These are phyloP conservation scores for Neurospora sp. DNA, from an alignment of 495 filamentous ascomycete species.

Conservation along the genomic window DNA sequence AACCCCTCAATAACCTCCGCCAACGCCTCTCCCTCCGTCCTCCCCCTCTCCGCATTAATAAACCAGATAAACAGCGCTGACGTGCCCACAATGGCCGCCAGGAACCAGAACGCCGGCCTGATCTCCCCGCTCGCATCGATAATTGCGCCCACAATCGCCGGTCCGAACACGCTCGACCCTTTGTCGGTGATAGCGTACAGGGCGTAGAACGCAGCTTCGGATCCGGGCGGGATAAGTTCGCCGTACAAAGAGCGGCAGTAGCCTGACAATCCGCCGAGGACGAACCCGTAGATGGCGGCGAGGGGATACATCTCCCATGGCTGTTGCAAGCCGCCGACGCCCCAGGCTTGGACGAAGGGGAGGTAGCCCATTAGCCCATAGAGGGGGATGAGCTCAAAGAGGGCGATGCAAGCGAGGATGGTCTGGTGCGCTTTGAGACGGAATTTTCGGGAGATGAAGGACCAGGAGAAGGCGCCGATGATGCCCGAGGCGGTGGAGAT, in stretches of 20 bases:
- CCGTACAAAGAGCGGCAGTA: conserved; percentile 92
- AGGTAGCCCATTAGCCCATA: conserved; percentile 89
- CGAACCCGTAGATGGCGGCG: conserved; percentile 82
- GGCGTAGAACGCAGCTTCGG: conserved; percentile 91
- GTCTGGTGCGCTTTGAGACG: conserved; percentile 68
- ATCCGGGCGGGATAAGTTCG: conserved; percentile 85
- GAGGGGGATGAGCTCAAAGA: conserved; percentile 87
- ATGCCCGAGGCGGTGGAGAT: conserved; percentile 77
- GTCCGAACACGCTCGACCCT: conserved; percentile 87
- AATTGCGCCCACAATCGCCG: conserved; percentile 84
- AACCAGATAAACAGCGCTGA: conserved; percentile 76
- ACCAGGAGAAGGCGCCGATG: conserved; percentile 83
- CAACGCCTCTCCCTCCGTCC: conserved; percentile 62
- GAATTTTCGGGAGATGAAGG: conserved; percentile 56
- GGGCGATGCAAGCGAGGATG: conserved; percentile 75
- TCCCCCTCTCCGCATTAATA: conserved; percentile 85
- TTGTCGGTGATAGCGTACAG: conserved; percentile 98
- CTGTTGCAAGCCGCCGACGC: conserved; percentile 75
- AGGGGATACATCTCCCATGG: conserved; percentile 97
- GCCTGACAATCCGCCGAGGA: conserved; percentile 83
- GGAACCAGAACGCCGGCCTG: conserved; percentile 84
- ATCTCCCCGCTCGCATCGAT: conserved; percentile 87
- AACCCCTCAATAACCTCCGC: conserved; percentile 56
- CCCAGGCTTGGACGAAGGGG: conserved; percentile 63
- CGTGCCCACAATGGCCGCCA: conserved; percentile 70